phyloP scores from a whole-genome alignment of 2,329 filamentous ascomycete species.

The Exophiala mesophila region DNA sequence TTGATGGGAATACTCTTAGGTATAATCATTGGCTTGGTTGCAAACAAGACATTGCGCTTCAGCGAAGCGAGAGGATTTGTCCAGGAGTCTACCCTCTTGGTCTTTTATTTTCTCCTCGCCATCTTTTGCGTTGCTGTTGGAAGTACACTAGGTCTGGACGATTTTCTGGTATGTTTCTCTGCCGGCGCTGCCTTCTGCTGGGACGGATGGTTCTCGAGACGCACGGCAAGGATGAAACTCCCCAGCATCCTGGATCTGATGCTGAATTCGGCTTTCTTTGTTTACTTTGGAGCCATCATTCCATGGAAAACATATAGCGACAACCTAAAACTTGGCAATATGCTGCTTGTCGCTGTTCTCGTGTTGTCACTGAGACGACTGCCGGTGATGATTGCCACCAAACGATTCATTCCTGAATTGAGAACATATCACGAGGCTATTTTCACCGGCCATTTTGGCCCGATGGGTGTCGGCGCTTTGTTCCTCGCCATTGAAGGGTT shows the following conservation, averaged over 20 bases:
- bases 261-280: slow-evolving; percentile 52
- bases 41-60: slow-evolving; percentile 48
- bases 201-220: slow-evolving; percentile 49
- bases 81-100: slow-evolving; percentile 46
- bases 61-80: slow-evolving; percentile 43
- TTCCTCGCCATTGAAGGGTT: slow-evolving; percentile 55
- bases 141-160: slow-evolving; percentile 49
- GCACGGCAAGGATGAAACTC: slow-evolving; percentile 43
- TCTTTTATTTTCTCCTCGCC: slow-evolving; percentile 54
- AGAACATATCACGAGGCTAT: slow-evolving; percentile 49
- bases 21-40: slow-evolving; percentile 42
- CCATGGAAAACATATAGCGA: slow-evolving; percentile 44
- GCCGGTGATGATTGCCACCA: slow-evolving; percentile 46
- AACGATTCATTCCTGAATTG: slow-evolving; percentile 47
- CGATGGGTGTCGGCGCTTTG: slow-evolving; percentile 53
- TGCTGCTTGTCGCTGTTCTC: slow-evolving; percentile 45
- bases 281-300: slow-evolving; percentile 53
- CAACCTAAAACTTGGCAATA: slow-evolving; percentile 35
- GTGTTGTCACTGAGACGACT: slow-evolving; percentile 50
- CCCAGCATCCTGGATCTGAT: slow-evolving; percentile 50
- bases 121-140: slow-evolving; percentile 50
- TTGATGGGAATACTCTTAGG: slow-evolving; percentile 45
- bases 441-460: slow-evolving; percentile 54
- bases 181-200: slow-evolving; percentile 52
- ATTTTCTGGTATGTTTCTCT: slow-evolving; percentile 55